Percentiles rank a stretch among this genome's conserved stretches.
Evolutionary conservation across 768 basidiomycete genomes (phyloP).

Genomic region (Termitomyces sp.): DNA sequence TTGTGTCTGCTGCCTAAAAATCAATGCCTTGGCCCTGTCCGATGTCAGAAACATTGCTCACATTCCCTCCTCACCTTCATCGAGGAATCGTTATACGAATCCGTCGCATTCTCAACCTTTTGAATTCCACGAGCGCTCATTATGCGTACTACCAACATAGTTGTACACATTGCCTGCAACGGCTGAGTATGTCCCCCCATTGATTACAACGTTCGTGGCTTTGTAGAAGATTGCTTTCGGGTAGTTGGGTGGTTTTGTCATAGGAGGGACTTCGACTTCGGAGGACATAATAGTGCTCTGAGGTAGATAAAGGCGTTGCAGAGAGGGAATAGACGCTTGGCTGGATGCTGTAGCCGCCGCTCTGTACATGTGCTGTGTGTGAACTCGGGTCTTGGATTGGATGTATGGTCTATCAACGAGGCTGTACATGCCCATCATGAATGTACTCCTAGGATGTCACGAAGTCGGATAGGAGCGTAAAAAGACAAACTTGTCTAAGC

Average conservation of each 20-base stretch:
- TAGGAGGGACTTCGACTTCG: not conserved
- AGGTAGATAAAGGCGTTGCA: no score
- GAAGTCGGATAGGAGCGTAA: no score
- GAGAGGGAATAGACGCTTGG: no score
- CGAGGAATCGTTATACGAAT: constrained; percentile 1
- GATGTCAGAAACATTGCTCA: not conserved
- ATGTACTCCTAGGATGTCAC: no score
- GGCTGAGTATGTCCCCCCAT: not conserved
- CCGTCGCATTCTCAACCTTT: not conserved
- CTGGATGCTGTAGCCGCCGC: no score
- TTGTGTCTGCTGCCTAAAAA: not conserved
- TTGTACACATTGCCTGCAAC: not conserved
- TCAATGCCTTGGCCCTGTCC: not conserved
- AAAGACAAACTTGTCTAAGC: no score
- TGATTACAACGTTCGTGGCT: not conserved
- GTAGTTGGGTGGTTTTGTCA: not conserved
- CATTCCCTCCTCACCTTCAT: not conserved
- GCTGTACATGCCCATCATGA: no score
- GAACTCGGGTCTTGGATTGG: no score
- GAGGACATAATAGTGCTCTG: no score
- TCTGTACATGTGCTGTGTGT: no score
- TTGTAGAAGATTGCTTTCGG: not conserved
- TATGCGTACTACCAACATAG: not conserved
- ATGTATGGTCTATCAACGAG: no score
- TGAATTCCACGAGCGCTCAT: not conserved